Percentiles rank a stretch among this genome's conserved stretches.
These are phyloP conservation scores for Citrus hindsii DNA, from an alignment of 345 rosid genomes.

Conservation along the genomic window DNA sequence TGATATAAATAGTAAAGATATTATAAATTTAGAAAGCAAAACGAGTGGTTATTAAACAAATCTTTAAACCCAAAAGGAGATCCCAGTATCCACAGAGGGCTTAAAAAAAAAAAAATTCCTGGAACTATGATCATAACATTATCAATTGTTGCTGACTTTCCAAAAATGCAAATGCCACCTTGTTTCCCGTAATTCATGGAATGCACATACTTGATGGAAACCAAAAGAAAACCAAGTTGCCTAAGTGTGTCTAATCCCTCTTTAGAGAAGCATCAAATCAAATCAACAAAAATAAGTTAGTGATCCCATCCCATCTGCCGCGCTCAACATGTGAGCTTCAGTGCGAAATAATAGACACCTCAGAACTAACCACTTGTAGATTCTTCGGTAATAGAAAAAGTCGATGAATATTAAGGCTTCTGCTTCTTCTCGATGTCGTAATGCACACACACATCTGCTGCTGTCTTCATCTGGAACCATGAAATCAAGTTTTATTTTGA, in stretches of 20 bases:
- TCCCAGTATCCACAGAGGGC: background rate
- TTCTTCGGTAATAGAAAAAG: background rate
- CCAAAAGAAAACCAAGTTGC: background rate
- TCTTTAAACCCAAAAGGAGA: background rate
- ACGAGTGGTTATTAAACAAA: background rate
- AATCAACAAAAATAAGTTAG: background rate
- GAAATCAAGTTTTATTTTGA: slow-evolving; percentile 1
- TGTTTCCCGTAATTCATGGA: background rate
- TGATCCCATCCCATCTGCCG: background rate
- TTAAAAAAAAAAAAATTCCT: background rate
- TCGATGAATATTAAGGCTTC: slow-evolving; percentile 21
- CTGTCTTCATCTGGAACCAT: slow-evolving; percentile 80
- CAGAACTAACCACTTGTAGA: background rate
- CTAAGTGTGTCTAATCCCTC: background rate
- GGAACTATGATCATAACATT: background rate
- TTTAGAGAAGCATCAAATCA: background rate
- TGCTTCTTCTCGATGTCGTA: slow-evolving; percentile 69
- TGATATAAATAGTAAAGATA: no score
- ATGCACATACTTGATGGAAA: background rate
- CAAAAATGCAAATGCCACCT: background rate
- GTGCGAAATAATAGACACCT: background rate
- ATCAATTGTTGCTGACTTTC: background rate
- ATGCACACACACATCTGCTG: slow-evolving; percentile 84
- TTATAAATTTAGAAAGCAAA: background rate
- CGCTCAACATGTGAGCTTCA: background rate